Base-by-base conservation (phyloP, 2,329 filamentous ascomycete genomes). In the Aspergillus hortae region DNA sequence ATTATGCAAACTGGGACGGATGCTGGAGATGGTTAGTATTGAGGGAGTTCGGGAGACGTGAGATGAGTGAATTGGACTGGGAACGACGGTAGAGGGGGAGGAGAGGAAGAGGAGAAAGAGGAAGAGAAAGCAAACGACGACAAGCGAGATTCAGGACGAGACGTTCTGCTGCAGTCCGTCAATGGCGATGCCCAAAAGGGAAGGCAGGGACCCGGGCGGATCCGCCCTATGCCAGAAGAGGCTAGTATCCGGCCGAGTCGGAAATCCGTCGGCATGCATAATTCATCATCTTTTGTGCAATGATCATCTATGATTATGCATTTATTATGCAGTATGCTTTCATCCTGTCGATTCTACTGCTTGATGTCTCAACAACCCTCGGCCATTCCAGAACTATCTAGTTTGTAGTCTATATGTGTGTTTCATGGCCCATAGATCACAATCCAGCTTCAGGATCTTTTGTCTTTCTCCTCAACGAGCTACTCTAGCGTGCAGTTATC, bases 161-260 rank as follows among this genome's bases (percentile, higher is more conserved):
- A 10, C 35, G 27, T 38, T n/a, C 15, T 38, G 14, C 35, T 38
- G 35, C 35, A 38, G 27, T 30, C 35, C 15, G 35, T 6, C 35
- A 38, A 38, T 38, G 10, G 35, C 35, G 35, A 38, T n/a, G 49
- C 49, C 49, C 25, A 48, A 52, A 47, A 9, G 30, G 49, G 49
- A 48, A 52, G 44, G 44, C 44, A 32, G 44, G 48, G 19, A 43
- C 36, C 23, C 44, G 38, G 19, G 49, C 49, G 49, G 49, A 43
- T 33, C 49, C 14, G 14, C 45, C 11, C 32, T 7, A 15, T 2
- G 0, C 36, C 45, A 3, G 11, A 6, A 51, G 6, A 11, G 54
- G 44, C 44, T 56, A 33, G 54, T 6, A 46, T 42, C 44, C 54
- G 54, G 54, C 54, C 54, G 54, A 56, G 45, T 36, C 54, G 54